Evolutionary conservation across 192 early-diverging fungal genomes (phyloP).

Genomic region (Umbelopsis sp.): DNA sequence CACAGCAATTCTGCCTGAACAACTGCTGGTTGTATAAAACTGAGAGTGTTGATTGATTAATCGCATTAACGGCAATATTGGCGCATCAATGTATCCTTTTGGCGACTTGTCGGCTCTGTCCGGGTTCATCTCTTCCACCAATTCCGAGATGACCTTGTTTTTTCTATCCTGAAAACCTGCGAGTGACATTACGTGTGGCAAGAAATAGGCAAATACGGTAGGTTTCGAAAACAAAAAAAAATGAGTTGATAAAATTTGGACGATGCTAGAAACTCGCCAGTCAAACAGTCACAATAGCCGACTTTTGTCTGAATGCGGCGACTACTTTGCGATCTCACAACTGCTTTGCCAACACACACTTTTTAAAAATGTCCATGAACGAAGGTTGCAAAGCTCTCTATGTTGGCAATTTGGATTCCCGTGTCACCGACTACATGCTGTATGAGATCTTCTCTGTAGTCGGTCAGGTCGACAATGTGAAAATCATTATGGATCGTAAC

Average conservation of each 20-base stretch:
- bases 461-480: slow-evolving; percentile 65
- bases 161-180: slow-evolving; percentile 22
- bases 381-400: slow-evolving; percentile 64
- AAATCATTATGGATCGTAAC: slow-evolving; percentile 77
- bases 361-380: slow-evolving; percentile 12
- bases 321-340: not conserved
- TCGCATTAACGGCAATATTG: slow-evolving; percentile 49
- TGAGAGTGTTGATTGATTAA: slow-evolving; percentile 55
- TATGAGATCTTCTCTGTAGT: slow-evolving; percentile 69
- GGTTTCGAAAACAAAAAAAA: slow-evolving; percentile 1
- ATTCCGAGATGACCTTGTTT: slow-evolving; percentile 24
- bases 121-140: slow-evolving; percentile 44
- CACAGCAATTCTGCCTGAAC: slow-evolving; percentile 55
- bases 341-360: not conserved
- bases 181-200: not conserved
- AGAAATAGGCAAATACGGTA: too few relatives aligned
- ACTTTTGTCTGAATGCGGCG: not conserved
- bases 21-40: slow-evolving; percentile 58
- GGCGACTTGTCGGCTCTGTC: slow-evolving; percentile 52
- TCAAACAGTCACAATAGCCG: slow-evolving; percentile 8
- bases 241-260: not conserved
- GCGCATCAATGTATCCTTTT: slow-evolving; percentile 56
- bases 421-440: slow-evolving; percentile 72
- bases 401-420: slow-evolving; percentile 85
- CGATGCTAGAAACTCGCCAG: not conserved